These are phyloP conservation scores for Pythium chondricola DNA, from an alignment of 352 stramenopile species.

Conservation along the genomic window DNA sequence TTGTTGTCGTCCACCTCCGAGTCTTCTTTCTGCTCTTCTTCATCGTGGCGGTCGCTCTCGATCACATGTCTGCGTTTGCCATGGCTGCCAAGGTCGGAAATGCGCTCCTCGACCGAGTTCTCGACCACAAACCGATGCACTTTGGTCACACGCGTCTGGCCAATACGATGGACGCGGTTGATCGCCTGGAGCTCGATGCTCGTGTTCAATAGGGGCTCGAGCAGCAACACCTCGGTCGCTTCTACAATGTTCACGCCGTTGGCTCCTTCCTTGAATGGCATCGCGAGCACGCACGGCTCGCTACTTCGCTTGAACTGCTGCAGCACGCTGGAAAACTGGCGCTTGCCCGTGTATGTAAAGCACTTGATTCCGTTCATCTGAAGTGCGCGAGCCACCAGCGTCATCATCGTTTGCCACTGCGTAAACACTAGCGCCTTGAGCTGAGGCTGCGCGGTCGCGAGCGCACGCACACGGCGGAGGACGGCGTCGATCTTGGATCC, in stretches of 20 bases:
- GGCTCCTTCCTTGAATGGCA: conserved; percentile 85
- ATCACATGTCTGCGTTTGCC: not conserved
- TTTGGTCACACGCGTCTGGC: conserved; percentile 74
- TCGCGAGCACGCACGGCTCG: conserved; percentile 51
- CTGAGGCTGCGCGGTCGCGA: conserved; percentile 39
- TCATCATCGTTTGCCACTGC: conserved; percentile 89
- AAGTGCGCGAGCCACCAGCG: conserved; percentile 25
- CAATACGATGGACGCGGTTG: conserved; percentile 88
- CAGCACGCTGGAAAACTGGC: conserved; percentile 34
- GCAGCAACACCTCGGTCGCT: conserved; percentile 87
- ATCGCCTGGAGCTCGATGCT: conserved; percentile 86
- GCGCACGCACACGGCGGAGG: conserved; percentile 32
- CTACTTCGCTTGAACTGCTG: conserved; percentile 46
- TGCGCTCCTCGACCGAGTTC: conserved; percentile 86
- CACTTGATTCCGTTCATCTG: conserved; percentile 50
- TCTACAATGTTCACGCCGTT: conserved; percentile 92
- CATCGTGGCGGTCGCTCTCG: not conserved
- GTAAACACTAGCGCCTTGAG: conserved; percentile 90
- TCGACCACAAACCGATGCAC: conserved; percentile 89
- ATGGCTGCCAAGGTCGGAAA: conserved; percentile 56
- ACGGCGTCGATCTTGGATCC: conserved; percentile 73
- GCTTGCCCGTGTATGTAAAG: conserved; percentile 63
- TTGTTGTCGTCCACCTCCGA: conserved; percentile 6
- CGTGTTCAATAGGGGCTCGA: conserved; percentile 87
- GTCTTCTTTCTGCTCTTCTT: conserved; percentile 10